phyloP scores from a whole-genome alignment of 441 rosid species.

The Croton setiger region DNA sequence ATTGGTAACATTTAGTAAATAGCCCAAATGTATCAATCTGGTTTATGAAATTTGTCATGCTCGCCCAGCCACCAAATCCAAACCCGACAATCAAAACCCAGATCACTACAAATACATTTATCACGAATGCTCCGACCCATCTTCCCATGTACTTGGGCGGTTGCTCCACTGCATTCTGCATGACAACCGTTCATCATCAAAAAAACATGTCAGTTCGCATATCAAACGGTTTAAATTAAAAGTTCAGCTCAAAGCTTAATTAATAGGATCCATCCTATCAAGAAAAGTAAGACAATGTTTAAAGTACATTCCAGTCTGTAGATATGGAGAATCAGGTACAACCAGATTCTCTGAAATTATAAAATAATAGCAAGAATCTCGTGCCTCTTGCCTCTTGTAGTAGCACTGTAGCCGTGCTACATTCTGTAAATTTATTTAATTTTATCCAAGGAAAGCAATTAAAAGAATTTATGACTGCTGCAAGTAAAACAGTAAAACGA shows the following conservation, averaged over 20 bases:
- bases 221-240: not conserved
- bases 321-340: slow-evolving; percentile 20
- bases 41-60: slow-evolving; percentile 72
- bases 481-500: no score
- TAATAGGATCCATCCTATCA: not conserved
- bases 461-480: no score
- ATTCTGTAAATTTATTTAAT: no score
- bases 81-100: slow-evolving; percentile 94
- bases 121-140: slow-evolving; percentile 73
- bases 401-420: no score
- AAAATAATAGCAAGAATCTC: slow-evolving; percentile 20
- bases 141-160: slow-evolving; percentile 78
- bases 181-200: slow-evolving; percentile 16
- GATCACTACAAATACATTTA: slow-evolving; percentile 64
- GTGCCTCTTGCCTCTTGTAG: not conserved
- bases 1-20: slow-evolving; percentile 93
- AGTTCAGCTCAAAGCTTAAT: not conserved
- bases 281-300: slow-evolving; percentile 11
- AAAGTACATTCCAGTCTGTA: slow-evolving; percentile 9
- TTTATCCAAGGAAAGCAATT: no score
- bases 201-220: not conserved
- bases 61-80: slow-evolving; percentile 99
- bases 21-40: slow-evolving; percentile 91
- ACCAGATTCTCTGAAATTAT: slow-evolving; percentile 12
- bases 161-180: slow-evolving; percentile 96